phyloP scores from a whole-genome alignment of 2,329 filamentous ascomycete species.

The Macrophomina pseudophaseolina region DNA sequence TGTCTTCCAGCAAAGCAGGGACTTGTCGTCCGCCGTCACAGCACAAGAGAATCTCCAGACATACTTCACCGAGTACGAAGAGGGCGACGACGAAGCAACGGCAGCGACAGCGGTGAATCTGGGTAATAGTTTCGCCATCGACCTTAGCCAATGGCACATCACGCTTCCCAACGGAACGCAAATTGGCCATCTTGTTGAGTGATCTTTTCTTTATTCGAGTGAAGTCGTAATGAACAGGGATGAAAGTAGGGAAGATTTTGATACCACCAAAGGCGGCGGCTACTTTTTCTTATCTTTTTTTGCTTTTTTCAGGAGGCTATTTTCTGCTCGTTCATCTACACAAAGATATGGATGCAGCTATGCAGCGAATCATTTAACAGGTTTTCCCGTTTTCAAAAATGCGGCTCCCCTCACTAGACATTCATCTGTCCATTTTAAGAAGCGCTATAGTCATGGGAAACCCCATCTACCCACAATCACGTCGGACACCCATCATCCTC shows the following conservation, averaged over 20 bases:
- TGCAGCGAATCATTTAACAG: slow-evolving; percentile 14
- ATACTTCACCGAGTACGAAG: slow-evolving; percentile 42
- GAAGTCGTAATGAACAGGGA: background rate
- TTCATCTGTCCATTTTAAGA: background rate
- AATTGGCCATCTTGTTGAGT: slow-evolving; percentile 7
- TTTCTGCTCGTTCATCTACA: background rate
- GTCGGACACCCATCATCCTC: background rate
- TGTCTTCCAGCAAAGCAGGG: slow-evolving; percentile 48
- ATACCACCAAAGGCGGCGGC: background rate
- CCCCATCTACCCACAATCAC: background rate
- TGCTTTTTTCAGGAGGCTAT: background rate
- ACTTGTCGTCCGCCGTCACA: slow-evolving; percentile 46
- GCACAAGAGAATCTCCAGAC: slow-evolving; percentile 51
- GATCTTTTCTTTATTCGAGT: background rate
- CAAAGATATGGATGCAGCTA: slow-evolving; percentile 9
- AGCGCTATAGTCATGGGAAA: too few relatives aligned
- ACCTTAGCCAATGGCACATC: slow-evolving; percentile 30
- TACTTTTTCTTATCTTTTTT: background rate
- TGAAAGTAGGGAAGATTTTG: background rate
- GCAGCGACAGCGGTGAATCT: slow-evolving; percentile 31
- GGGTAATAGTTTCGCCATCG: slow-evolving; percentile 31
- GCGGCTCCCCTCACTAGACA: background rate
- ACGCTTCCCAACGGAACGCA: slow-evolving; percentile 18
- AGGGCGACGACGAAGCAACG: slow-evolving; percentile 35
- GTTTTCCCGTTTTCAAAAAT: background rate